These are phyloP conservation scores for Cryptococcus amylolentus DNA, from an alignment of 1,284 basidiomycete species.

Conservation along the genomic window DNA sequence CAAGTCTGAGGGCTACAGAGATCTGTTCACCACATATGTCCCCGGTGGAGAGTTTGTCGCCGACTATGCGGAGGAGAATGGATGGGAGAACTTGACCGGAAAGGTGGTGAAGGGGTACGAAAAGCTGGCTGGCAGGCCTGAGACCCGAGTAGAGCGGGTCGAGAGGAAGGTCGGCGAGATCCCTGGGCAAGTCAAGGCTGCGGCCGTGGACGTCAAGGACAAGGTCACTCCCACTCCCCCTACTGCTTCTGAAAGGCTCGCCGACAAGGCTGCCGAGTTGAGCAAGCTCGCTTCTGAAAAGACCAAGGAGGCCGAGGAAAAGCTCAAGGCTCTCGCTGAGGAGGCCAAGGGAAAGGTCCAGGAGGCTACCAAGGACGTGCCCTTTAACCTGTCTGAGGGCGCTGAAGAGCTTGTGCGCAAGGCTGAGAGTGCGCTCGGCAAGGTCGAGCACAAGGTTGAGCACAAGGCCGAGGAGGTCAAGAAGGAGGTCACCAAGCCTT, in stretches of 20 bases:
- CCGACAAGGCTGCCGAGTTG: conserved; percentile 34
- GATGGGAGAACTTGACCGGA: conserved; percentile 65
- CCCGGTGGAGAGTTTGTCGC: conserved; percentile 66
- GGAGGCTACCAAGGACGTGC: conserved; percentile 46
- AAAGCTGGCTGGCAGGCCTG: conserved; percentile 43
- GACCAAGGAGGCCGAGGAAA: conserved; percentile 24
- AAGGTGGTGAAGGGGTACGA: conserved; percentile 52
- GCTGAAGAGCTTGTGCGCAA: conserved; percentile 62
- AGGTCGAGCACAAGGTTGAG: conserved; percentile 22
- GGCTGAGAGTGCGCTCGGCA: conserved; percentile 57
- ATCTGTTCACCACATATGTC: conserved; percentile 55
- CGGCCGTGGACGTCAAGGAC: conserved; percentile 43
- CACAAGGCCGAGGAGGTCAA: conserved; percentile 24
- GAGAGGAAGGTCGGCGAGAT: conserved; percentile 49
- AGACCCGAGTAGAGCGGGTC: conserved; percentile 35
- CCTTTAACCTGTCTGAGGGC: conserved; percentile 60
- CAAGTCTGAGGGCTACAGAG: conserved; percentile 51
- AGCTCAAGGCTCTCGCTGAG: conserved; percentile 23
- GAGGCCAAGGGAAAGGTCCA: conserved; percentile 32
- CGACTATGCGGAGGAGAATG: conserved; percentile 71
- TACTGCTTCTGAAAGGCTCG: conserved; percentile 12
- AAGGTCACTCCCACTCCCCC: conserved; percentile 11
- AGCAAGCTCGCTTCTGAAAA: conserved; percentile 33
- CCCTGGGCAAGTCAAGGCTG: conserved; percentile 55
- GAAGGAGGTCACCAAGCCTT: conserved; percentile 17